A percentile compares a stretch with the other conserved stretches of the same genome.
Evolutionary conservation across 257 asterid genomes (phyloP).

Genomic region (Solanum medicagineum): DNA sequence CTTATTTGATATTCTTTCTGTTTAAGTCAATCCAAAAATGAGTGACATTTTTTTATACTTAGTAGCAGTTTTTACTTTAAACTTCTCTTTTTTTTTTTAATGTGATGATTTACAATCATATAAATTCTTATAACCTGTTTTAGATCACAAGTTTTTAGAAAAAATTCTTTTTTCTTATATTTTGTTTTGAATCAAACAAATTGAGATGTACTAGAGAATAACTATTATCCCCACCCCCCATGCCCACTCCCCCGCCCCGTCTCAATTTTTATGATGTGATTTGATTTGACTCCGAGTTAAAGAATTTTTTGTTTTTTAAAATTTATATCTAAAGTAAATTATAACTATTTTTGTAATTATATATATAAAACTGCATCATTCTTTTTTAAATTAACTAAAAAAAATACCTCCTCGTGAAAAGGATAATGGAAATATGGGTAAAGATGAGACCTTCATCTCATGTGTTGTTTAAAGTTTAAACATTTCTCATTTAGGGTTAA

Average conservation of each 20-base stretch:
- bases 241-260: rapidly evolving
- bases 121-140: not conserved
- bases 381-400: too few species aligned
- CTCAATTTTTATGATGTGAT: not conserved
- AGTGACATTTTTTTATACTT: not conserved
- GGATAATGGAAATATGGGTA: too few species aligned
- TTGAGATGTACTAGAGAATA: not conserved
- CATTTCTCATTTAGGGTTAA: not conserved
- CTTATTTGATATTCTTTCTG: not conserved
- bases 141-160: not conserved
- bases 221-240: not conserved
- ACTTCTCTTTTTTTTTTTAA: not conserved
- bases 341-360: too few species aligned
- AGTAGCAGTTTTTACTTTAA: not conserved
- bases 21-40: not conserved
- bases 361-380: too few species aligned
- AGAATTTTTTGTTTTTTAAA: too few species aligned
- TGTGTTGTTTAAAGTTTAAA: not conserved
- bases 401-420: too few species aligned
- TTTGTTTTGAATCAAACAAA: not conserved
- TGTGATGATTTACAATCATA: not conserved
- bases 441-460: not conserved
- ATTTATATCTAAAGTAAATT: too few species aligned
- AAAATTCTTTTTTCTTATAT: not conserved
- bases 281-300: not conserved